Base-by-base conservation (phyloP, 208 protist species). In the Trypanosoma avium region DNA sequence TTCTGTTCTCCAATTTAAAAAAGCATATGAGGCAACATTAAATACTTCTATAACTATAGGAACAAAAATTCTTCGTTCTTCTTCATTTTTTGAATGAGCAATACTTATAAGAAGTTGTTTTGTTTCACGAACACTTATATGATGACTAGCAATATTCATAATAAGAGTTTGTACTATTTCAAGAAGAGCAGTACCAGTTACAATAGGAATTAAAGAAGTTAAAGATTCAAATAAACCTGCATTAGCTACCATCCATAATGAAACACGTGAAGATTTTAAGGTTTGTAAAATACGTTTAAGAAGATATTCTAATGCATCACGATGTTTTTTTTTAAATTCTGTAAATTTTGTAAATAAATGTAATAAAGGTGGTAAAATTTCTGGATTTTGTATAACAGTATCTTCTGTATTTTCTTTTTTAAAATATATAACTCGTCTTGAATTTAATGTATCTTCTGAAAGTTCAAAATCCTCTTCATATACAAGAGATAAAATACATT, bases 121-220 rank as follows among this genome's bases (percentile, higher is more conserved):
- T 56, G 89, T 58, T 67, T 94, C 81, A 0, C 79, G 76, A n/a
- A 92, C 82, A 59, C 79, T 78, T 7, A 94, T 72, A 65, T 92
- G 81, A 52, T 83, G 74, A 27, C 61, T 71, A 4, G 79, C 57
- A 19, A 85, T 67, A 19, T 62, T 45, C 38, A 77, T 83, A 19
- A 94, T 71, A 30, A 88, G 67, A 2, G 19, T 19, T 15, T 78
- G 33, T 6, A 87, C 40, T 55, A 73, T 68, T n/a, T 54, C 67
- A 17, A 79, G 59, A 27, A 86, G 71, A 30, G 64, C 52, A 2
- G 72, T 53, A 9, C 47, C 43, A 29, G 40, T 42, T 4, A 62
- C 49, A 43, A 67, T 53, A 13, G 74, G 84, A 58, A 92, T 77
- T 35, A 92, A 54, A 24, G 77, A 72, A 21, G 52, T 72, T 6